Evolutionary conservation across 495 filamentous ascomycete species (phyloP), one percentile per base, ranked within the genome.

Genomic region (Hyaloscypha hepaticicola): DNA sequence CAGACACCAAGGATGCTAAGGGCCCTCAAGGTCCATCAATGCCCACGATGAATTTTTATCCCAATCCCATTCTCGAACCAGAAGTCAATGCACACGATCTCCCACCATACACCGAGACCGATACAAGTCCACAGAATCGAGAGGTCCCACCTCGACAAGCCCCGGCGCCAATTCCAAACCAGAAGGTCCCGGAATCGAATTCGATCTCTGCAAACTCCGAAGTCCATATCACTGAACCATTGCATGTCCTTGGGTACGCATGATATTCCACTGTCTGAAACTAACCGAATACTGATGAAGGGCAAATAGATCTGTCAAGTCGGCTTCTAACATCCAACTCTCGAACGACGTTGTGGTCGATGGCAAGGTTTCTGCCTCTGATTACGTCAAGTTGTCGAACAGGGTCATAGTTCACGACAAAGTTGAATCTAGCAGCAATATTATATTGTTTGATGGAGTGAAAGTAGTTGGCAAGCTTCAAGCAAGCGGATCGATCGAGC

Each of bases 401-500:
- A 38, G 58, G 22, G 61, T 70, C 1, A 58, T 45, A 2, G 65
- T 70, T 3, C 45, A 48, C 58, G 68, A 61, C 0, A 67, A 67
- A 29, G 31, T 67, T 4, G 58, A 67, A 38, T 31, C 45, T 25
- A 58, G 55, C 9, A 28, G 65, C 21, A 52, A 58, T 3, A 33
- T 67, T 8, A 58, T 38, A 24, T 29, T 67, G 25, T 53, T 26
- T 24, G 53, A 61, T 49, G 61, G 61, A 21, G 64, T 70, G 3
- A 27, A 52, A 6, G 58, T 70, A 7, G 14, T 11, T 1, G 68
- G 62, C 12, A 65, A 70, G 33, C 27, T 70, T 38, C 51, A 64
- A 55, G 64, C 65, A 5, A 65, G 61, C 56, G 60, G 63, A 14
- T 28, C 29, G 22, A 28, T 66, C 29, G 64, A 66, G 22, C 61